phyloP scores from a whole-genome alignment of 441 rosid genomes.

The Pelargonium cotyledonis region DNA sequence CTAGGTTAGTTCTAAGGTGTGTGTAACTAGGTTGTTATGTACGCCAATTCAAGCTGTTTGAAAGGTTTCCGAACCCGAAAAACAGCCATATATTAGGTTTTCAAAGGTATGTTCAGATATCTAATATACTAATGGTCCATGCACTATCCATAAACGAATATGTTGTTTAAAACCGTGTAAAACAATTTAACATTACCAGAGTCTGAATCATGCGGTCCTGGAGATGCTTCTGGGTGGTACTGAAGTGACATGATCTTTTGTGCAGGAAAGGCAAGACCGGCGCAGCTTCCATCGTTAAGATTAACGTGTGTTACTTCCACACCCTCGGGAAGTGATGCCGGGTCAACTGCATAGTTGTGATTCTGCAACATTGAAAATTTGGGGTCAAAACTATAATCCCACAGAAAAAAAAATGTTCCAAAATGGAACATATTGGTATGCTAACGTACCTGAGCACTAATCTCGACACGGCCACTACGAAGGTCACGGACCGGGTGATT shows the following conservation, averaged over 20 bases:
- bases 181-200: slow-evolving; percentile 24
- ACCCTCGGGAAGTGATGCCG: slow-evolving; percentile 57
- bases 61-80: too few relatives aligned
- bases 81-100: too few relatives aligned
- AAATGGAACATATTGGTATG: too few relatives aligned
- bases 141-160: too few relatives aligned
- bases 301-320: slow-evolving; percentile 62
- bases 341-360: slow-evolving; percentile 74
- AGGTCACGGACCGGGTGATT: slow-evolving; percentile 81
- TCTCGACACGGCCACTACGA: slow-evolving; percentile 63
- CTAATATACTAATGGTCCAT: too few relatives aligned
- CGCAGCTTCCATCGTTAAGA: slow-evolving; percentile 71
- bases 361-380: slow-evolving; percentile 34
- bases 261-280: slow-evolving; percentile 57
- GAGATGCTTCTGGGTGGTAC: slow-evolving; percentile 76
- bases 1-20: too few relatives aligned
- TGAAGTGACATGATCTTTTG: slow-evolving; percentile 57
- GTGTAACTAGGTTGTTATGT: too few relatives aligned
- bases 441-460: slow-evolving; percentile 72
- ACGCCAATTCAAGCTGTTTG: too few relatives aligned
- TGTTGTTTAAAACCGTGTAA: too few relatives aligned
- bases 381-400: not conserved
- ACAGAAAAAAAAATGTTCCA: not conserved
- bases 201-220: slow-evolving; percentile 74
- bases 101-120: too few relatives aligned